phyloP scores from a whole-genome alignment of 306 rosid species.

The Aeschynomene evenia region DNA sequence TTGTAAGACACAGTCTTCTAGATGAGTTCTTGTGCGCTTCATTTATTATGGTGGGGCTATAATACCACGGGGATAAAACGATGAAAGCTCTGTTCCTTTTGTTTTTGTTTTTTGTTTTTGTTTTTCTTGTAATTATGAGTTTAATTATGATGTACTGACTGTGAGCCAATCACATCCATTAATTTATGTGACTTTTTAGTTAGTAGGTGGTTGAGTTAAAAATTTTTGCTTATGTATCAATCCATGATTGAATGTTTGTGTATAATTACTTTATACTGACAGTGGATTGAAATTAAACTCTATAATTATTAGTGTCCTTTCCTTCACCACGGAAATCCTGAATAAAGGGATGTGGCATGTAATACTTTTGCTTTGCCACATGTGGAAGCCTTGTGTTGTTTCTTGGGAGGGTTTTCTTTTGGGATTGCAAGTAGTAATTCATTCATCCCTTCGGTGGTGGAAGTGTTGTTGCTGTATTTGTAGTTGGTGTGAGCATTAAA shows the following conservation, averaged over 20 bases:
- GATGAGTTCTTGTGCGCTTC: constrained; percentile 3
- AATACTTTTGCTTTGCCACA: background rate
- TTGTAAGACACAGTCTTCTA: background rate
- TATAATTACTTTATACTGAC: too few relatives aligned
- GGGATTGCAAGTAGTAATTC: background rate
- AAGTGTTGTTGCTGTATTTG: background rate
- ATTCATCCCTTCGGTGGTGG: background rate
- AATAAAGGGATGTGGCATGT: background rate
- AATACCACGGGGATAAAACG: background rate
- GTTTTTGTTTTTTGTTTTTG: too few relatives aligned
- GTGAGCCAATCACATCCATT: too few relatives aligned
- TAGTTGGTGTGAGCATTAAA: constrained; percentile 44
- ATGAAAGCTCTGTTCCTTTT: background rate
- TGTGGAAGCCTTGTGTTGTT: constrained; percentile 8
- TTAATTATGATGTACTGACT: too few relatives aligned
- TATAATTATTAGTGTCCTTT: background rate
- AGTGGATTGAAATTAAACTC: too few relatives aligned
- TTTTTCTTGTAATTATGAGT: too few relatives aligned
- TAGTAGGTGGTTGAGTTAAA: too few relatives aligned
- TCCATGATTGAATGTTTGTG: too few relatives aligned
- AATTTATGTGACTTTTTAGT: too few relatives aligned
- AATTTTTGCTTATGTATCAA: too few relatives aligned
- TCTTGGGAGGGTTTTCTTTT: background rate
- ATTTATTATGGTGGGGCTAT: constrained; percentile 13
- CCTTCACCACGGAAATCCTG: background rate